Conservation (phyloP, 805 yeast genomes). For the Nakazawaea ernobii region DNA sequence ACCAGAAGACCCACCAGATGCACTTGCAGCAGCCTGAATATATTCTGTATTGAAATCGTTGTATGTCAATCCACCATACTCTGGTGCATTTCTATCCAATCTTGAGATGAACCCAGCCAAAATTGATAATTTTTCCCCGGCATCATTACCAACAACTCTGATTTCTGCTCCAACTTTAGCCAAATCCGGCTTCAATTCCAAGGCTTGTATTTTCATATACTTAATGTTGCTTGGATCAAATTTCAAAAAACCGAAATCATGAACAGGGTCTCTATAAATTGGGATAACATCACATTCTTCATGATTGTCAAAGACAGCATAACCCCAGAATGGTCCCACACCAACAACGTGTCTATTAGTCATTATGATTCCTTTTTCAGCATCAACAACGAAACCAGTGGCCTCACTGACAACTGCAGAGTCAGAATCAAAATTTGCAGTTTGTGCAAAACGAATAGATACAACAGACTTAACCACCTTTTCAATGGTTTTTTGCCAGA, state of each 20-base stretch:
- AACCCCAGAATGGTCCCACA: slow-evolving; percentile 90
- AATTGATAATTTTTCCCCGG: slow-evolving; percentile 89
- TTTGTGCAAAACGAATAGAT: slow-evolving; percentile 82
- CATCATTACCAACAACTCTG: slow-evolving; percentile 93
- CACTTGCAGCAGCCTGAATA: slow-evolving; percentile 93
- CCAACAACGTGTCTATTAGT: slow-evolving; percentile 95
- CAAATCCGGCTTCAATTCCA: slow-evolving; percentile 69
- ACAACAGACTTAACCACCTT: slow-evolving; percentile 82
- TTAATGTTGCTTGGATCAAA: slow-evolving; percentile 69
- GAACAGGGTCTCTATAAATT: slow-evolving; percentile 89
- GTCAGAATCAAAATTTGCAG: slow-evolving; percentile 84
- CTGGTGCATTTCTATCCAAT: slow-evolving; percentile 91
- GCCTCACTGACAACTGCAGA: slow-evolving; percentile 79
- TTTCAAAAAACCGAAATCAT: slow-evolving; percentile 85
- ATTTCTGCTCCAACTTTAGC: slow-evolving; percentile 92
- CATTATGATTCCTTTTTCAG: slow-evolving; percentile 72
- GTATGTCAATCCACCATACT: slow-evolving; percentile 81
- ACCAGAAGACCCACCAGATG: slow-evolving; percentile 94
- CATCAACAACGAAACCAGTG: slow-evolving; percentile 92
- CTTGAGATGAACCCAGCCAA: slow-evolving; percentile 82
- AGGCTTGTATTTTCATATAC: slow-evolving; percentile 64
- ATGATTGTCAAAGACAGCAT: slow-evolving; percentile 89
- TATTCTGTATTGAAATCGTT: slow-evolving; percentile 93
- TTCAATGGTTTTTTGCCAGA: slow-evolving; percentile 80
- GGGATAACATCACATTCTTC: slow-evolving; percentile 87